Evolutionary conservation across 106 monocot genomes (phyloP), one percentile per base, ranked within the genome.

Genomic region (Allium sativum): DNA sequence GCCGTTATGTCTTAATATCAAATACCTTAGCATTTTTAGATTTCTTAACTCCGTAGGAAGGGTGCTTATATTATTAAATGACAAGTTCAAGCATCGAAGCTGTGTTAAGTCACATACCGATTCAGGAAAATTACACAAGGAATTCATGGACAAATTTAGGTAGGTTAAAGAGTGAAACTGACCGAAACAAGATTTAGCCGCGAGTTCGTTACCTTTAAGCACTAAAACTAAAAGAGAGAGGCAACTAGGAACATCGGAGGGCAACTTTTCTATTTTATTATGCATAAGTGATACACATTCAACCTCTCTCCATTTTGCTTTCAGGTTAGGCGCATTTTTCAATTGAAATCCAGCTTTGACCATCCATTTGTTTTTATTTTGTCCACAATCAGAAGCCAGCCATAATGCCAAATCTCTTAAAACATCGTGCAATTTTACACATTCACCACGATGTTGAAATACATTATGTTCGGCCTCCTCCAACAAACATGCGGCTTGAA

Each of bases 31-130:
- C 10, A 58, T 52, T 6, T 14, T 11, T 0, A 72, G 12, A 21
- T 18, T 1, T 8, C 22, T 42, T 17, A 70, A 7, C n/a, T 74
- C 53, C 44, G 16, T 3, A 0, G 74, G 74, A 22, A 79, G 18
- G 12, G 60, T 66, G 4, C 4, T 14, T 6, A 79, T 31, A 1
- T 9, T 17, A 1, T 73, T 79, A 9, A 12, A 9, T 6, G 45
- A 21, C 14, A 79, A 11, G 46, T 79, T 70, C 10, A 79, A 61
- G 21, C 66, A 74, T n/a, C 45, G 9, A 7, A 79, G 61, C 54
- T 56, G 12, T 0, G 12, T 7, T 4, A 79, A 8, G 8, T 41
- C 12, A 7, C 53, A 46, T 41, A 79, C 43, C 3, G 60, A 64
- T 5, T 10, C 7, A 1, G 79, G 74, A 41, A 79, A 45, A 1